Base-by-base conservation (phyloP, 345 rosid species). In the Eutrema yunnanense region DNA sequence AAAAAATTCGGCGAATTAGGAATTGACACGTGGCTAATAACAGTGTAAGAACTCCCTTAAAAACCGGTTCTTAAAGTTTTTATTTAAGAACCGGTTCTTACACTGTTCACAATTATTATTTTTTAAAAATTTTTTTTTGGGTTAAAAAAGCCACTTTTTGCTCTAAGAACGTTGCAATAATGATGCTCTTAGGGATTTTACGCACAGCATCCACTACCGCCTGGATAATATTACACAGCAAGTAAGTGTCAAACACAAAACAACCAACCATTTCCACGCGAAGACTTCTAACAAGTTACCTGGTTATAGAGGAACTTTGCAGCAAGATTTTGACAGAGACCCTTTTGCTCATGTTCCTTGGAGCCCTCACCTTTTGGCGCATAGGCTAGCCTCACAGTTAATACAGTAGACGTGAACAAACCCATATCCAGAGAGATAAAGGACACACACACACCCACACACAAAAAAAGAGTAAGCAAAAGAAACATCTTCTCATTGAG, bases 171-270 rank as follows among this genome's bases (percentile, higher is more conserved):
- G n/a, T n/a, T n/a, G n/a, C n/a, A n/a, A n/a, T n/a, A n/a, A n/a
- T n/a, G n/a, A n/a, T n/a, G n/a, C n/a, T n/a, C n/a, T n/a, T 86
- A 42, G 98, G 90, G 81, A 90, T 83, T 81, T 84, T 86, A 60
- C 82, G 95, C 56, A 90, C 74, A 74, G 96, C 91, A 70, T 67
- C 84, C 47, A 94, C 84, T 9, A 91, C 69, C 27, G 74, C 88
- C 98, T 90, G 60, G 57, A 6, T 6, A 19, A 60, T 58, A 33
- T 59, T 10, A 65, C 56, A 76, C 12, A 9, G 57, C 30, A 38
- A 49, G 52, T 53, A 69, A 73, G 59, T 47, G 59, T 9, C 32
- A 36, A 67, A 44, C 50, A 57, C 12, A 63, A 60, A 67, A 38
- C 13, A 29, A 47, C 47, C 14, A 49, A 61, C 34, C 50, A 67